phyloP scores from a whole-genome alignment of 2,329 filamentous ascomycete genomes.

The Biscogniauxia mediterranea region DNA sequence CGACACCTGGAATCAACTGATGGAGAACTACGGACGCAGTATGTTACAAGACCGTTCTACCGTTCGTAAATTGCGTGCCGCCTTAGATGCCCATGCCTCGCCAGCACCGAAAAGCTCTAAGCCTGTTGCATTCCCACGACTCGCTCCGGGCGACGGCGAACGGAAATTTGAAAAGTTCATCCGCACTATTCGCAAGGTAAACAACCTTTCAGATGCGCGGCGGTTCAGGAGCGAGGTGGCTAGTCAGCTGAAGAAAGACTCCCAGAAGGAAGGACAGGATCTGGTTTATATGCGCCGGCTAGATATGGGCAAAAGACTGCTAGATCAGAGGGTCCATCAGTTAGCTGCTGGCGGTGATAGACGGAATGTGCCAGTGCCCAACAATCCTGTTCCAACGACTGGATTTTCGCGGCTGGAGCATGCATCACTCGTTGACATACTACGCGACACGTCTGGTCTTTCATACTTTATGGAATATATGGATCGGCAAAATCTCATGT shows the following conservation, averaged over 20 bases:
- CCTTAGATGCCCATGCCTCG: slow-evolving; percentile 89
- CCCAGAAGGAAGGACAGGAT: slow-evolving; percentile 74
- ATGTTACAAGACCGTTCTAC: slow-evolving; percentile 95
- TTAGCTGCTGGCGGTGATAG: slow-evolving; percentile 67
- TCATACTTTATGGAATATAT: slow-evolving; percentile 99
- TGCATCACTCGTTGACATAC: slow-evolving; percentile 76
- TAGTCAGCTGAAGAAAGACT: slow-evolving; percentile 86
- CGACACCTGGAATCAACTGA: slow-evolving; percentile 95
- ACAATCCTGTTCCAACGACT: slow-evolving; percentile 31
- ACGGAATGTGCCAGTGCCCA: slow-evolving; percentile 31
- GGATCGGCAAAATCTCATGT: slow-evolving; percentile 85
- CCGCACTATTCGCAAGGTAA: slow-evolving; percentile 80
- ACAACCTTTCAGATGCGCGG: slow-evolving; percentile 88
- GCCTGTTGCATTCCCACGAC: slow-evolving; percentile 70
- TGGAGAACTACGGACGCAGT: slow-evolving; percentile 83
- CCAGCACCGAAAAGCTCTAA: slow-evolving; percentile 67
- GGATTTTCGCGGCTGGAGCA: slow-evolving; percentile 66
- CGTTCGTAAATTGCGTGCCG: slow-evolving; percentile 85
- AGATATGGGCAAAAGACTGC: slow-evolving; percentile 84
- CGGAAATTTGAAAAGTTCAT: slow-evolving; percentile 94
- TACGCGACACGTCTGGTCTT: slow-evolving; percentile 83
- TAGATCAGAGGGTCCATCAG: slow-evolving; percentile 86
- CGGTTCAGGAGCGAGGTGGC: slow-evolving; percentile 89
- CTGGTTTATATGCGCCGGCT: slow-evolving; percentile 82
- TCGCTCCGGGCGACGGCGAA: slow-evolving; percentile 82